Evolutionary conservation across 176 grass and related monocot genomes (phyloP).

Genomic region (Thalia dealbata): DNA sequence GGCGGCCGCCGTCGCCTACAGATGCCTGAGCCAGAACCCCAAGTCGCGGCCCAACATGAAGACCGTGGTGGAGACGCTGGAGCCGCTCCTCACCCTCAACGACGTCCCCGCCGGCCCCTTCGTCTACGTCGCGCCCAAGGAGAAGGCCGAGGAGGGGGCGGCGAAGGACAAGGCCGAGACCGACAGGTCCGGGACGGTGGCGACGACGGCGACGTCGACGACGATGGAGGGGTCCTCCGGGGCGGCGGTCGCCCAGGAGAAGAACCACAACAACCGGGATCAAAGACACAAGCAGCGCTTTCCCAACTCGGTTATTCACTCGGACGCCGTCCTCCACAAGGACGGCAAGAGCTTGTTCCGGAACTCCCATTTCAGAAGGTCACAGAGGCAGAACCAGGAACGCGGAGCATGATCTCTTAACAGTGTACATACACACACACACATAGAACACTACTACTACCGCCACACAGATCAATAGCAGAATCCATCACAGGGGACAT

Average conservation of each 20-base stretch:
- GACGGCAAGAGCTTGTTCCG: constrained; percentile 30
- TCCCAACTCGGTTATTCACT: constrained; percentile 49
- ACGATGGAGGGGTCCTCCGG: too few relatives aligned
- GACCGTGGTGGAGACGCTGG: constrained; percentile 62
- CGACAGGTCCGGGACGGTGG: background rate
- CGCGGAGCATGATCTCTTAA: background rate
- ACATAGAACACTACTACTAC: background rate
- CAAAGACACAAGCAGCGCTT: constrained; percentile 33
- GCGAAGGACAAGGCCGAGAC: background rate
- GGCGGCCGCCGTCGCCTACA: constrained; percentile 50
- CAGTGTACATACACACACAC: background rate
- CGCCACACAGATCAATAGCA: background rate
- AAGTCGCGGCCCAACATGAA: constrained; percentile 53
- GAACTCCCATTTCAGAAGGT: constrained; percentile 27
- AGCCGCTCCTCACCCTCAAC: constrained; percentile 56
- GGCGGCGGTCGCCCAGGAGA: background rate
- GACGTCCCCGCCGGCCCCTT: constrained; percentile 57
- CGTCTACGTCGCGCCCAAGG: constrained; percentile 39
- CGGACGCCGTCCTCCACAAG: constrained; percentile 39
- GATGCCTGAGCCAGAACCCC: constrained; percentile 63
- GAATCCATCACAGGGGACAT: too few relatives aligned
- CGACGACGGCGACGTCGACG: too few relatives aligned
- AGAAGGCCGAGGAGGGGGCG: background rate
- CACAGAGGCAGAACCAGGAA: constrained; percentile 15
- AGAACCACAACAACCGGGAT: constrained; percentile 17